A percentile compares a stretch with the other conserved stretches of the same genome.
Conservation (phyloP, 352 stramenopile species). For the Saprolegnia diclina region DNA sequence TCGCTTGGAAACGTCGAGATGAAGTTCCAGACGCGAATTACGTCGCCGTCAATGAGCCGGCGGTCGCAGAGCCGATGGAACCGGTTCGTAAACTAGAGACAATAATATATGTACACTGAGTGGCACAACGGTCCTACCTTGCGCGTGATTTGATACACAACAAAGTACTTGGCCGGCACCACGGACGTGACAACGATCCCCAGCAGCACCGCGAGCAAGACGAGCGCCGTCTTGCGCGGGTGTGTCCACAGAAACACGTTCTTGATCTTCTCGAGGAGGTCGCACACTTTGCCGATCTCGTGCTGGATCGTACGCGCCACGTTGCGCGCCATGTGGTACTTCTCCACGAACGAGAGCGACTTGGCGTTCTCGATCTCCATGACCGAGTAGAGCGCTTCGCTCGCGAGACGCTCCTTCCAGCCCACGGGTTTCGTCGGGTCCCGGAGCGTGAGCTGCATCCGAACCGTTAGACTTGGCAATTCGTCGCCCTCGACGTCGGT, state of each 20-base stretch:
- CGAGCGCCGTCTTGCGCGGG: slow-evolving; percentile 35
- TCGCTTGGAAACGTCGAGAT: slow-evolving; percentile 36
- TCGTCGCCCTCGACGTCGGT: background rate
- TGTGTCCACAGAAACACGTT: slow-evolving; percentile 42
- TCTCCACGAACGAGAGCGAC: slow-evolving; percentile 36
- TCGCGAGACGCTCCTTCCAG: slow-evolving; percentile 33
- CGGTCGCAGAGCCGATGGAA: slow-evolving; percentile 32
- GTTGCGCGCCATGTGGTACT: slow-evolving; percentile 42
- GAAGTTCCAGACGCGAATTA: slow-evolving; percentile 35
- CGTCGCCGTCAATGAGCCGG: slow-evolving; percentile 29
- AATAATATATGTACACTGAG: background rate
- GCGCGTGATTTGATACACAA: slow-evolving; percentile 33
- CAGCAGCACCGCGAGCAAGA: slow-evolving; percentile 22
- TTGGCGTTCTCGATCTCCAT: slow-evolving; percentile 38
- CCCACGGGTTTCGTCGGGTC: slow-evolving; percentile 31
- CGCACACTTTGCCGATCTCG: slow-evolving; percentile 33
- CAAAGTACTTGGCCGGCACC: slow-evolving; percentile 31
- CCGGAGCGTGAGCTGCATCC: slow-evolving; percentile 33
- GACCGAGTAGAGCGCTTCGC: slow-evolving; percentile 36
- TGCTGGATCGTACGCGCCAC: slow-evolving; percentile 40
- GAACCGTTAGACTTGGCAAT: slow-evolving; percentile 28
- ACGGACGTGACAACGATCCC: slow-evolving; percentile 29
- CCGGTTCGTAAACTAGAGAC: slow-evolving; percentile 33
- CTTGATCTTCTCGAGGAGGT: slow-evolving; percentile 33
- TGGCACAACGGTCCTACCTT: too few species aligned